phyloP scores from a whole-genome alignment of 2,329 filamentous ascomycete genomes.

The Monosporascus sp. region DNA sequence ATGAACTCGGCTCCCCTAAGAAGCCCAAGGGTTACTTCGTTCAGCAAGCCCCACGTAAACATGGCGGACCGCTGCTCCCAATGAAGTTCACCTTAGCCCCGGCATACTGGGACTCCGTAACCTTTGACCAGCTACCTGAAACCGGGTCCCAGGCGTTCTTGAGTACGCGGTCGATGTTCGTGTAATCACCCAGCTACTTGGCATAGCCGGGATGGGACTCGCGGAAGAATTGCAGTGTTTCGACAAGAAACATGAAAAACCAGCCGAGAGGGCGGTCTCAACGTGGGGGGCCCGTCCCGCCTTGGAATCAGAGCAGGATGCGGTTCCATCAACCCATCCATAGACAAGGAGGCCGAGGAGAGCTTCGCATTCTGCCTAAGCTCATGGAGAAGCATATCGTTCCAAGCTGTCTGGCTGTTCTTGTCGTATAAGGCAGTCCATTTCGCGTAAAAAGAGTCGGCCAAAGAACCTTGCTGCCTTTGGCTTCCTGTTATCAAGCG shows the following conservation, averaged over 20 bases:
- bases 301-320: slow-evolving; percentile 3
- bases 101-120: neutral
- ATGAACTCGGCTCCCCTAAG: neutral
- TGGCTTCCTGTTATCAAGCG: neutral
- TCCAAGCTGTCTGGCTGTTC: slow-evolving; percentile 21
- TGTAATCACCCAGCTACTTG: neutral
- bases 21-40: neutral
- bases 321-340: neutral
- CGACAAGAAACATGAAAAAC: slow-evolving; percentile 21
- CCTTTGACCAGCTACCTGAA: neutral
- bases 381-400: slow-evolving; percentile 20
- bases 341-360: neutral
- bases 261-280: slow-evolving; percentile 21
- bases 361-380: slow-evolving; percentile 17
- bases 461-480: slow-evolving; percentile 29
- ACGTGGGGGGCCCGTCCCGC: slow-evolving; percentile 17
- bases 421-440: slow-evolving; percentile 18
- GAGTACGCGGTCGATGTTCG: neutral
- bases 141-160: neutral
- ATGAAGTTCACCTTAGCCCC: neutral
- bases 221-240: slow-evolving; percentile 19
- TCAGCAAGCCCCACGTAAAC: neutral
- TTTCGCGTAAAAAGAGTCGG: slow-evolving; percentile 26
- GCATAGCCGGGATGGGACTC: slow-evolving; percentile 11
- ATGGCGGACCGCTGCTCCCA: neutral